phyloP scores from a whole-genome alignment of 495 filamentous ascomycete species.

The Lophiostoma macrostomum region DNA sequence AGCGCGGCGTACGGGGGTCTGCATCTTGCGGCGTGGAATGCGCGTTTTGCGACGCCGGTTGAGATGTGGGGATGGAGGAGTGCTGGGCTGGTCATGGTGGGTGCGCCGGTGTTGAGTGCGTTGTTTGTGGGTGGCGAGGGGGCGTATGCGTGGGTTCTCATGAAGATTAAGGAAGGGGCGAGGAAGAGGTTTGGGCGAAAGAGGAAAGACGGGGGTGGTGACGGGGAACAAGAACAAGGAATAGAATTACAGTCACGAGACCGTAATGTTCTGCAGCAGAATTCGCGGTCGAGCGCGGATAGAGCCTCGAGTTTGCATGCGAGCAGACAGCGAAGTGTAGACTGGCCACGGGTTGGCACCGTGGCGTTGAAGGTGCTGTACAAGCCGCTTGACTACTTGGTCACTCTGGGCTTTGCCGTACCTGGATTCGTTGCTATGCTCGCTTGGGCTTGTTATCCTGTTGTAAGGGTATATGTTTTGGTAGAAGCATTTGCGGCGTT shows the following conservation, averaged over 20 bases:
- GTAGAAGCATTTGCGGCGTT: conserved; percentile 26
- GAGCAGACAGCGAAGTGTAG: neutral
- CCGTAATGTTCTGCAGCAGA: too few relatives aligned
- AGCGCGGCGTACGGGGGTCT: conserved; percentile 4
- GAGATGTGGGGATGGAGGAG: conserved; percentile 20
- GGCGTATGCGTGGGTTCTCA: neutral
- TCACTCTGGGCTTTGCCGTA: conserved; percentile 5
- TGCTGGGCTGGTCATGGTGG: conserved; percentile 2
- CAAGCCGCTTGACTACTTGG: neutral
- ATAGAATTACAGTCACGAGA: too few relatives aligned
- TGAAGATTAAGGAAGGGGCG: too few relatives aligned
- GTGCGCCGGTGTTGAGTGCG: neutral
- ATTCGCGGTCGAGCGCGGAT: too few relatives aligned
- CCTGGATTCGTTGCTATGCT: neutral
- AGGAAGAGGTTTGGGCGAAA: too few relatives aligned
- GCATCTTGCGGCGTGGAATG: conserved; percentile 8
- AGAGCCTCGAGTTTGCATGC: neutral
- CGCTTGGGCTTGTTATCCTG: conserved; percentile 12
- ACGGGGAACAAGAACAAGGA: too few relatives aligned
- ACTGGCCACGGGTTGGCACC: too few relatives aligned
- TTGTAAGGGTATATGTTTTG: conserved; percentile 22
- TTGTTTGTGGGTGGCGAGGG: neutral
- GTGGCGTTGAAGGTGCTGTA: neutral
- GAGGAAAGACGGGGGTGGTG: too few relatives aligned
- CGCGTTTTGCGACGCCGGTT: conserved; percentile 2